Evolutionary conservation across 768 basidiomycete species (phyloP).

Genomic region (Hemileccinum impolitum): DNA sequence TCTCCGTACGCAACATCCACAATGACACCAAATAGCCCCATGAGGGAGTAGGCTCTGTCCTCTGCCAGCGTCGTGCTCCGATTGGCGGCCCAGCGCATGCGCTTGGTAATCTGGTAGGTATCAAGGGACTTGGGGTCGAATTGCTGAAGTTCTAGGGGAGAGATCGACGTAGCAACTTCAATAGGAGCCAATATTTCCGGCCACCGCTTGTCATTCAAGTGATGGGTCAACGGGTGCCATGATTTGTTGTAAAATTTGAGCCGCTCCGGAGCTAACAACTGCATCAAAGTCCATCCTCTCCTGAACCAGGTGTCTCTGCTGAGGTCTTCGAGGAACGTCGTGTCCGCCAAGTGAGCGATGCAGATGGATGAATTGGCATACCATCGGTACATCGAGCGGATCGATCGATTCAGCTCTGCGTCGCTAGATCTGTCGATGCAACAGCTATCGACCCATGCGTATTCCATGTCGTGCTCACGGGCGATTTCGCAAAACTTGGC

Average conservation of each 20-base stretch:
- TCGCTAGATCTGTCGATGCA: neutral
- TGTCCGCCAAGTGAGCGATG: neutral
- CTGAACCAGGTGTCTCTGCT: neutral
- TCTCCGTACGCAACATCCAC: neutral
- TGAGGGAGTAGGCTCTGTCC: constrained; percentile 7
- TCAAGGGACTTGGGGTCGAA: neutral
- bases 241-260: constrained; percentile 1
- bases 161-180: neutral
- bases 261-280: constrained; percentile 5
- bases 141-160: neutral
- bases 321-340: neutral
- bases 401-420: neutral
- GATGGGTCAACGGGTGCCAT: neutral
- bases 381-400: neutral
- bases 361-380: neutral
- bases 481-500: neutral
- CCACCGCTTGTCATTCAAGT: neutral
- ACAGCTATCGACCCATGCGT: neutral
- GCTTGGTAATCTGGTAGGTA: neutral
- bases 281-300: constrained; percentile 9
- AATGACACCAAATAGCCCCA: constrained; percentile 3
- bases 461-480: neutral
- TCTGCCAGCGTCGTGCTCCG: neutral
- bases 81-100: constrained; percentile 4
- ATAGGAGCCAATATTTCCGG: neutral